Evolutionary conservation across 495 filamentous ascomycete genomes (phyloP).

Genomic region (Lepidopterella palustris): DNA sequence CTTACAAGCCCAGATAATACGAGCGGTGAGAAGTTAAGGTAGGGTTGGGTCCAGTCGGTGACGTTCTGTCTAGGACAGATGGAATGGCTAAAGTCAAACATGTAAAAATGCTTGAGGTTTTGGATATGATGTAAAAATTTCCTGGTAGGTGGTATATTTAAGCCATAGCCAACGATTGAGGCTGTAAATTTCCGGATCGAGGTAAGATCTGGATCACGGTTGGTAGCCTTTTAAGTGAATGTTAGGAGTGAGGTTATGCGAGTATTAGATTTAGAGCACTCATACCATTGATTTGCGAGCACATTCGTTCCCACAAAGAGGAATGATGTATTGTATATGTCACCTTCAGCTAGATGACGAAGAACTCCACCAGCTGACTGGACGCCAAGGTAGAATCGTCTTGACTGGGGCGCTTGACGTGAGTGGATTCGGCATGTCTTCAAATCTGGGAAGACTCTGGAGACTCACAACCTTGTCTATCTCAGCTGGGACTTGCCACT

Average conservation of each 20-base stretch:
- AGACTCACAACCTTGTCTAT: neutral
- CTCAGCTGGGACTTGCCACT: neutral
- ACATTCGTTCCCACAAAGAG: neutral
- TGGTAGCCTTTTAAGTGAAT: neutral
- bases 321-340: neutral
- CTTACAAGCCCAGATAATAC: neutral
- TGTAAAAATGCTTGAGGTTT: neutral
- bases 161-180: neutral
- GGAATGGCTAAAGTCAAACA: neutral
- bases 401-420: neutral
- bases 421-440: neutral
- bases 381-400: neutral
- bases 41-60: neutral
- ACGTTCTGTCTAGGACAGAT: neutral
- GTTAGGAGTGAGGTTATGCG: neutral
- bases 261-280: neutral
- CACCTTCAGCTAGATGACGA: neutral
- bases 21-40: neutral
- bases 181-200: neutral
- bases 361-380: neutral
- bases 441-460: neutral
- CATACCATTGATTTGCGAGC: neutral
- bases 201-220: neutral
- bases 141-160: neutral
- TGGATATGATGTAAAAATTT: neutral